Conservation (phyloP, 164 flowering plant species). For the Liquidambar formosana region DNA sequence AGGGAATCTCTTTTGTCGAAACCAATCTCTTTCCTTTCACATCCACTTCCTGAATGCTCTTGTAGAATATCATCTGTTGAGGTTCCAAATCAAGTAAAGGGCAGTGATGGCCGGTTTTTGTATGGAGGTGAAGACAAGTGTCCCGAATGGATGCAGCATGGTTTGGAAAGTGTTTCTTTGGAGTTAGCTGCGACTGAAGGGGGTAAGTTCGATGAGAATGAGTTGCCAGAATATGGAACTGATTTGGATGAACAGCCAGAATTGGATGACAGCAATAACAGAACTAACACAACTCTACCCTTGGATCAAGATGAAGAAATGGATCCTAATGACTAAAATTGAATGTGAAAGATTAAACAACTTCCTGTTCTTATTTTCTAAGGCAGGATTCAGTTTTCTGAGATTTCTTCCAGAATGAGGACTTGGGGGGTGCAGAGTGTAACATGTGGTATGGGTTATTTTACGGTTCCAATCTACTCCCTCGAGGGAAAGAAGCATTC, state of each 20-base stretch:
- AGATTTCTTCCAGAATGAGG: not conserved
- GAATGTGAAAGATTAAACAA: not conserved
- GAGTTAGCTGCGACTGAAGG: constrained; percentile 27
- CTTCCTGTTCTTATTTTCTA: not conserved
- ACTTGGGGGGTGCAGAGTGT: not conserved
- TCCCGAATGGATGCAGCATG: constrained; percentile 77
- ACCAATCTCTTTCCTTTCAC: constrained; percentile 70
- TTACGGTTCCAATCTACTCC: not conserved
- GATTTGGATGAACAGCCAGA: constrained; percentile 37
- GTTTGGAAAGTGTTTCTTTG: constrained; percentile 27
- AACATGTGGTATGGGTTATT: not conserved
- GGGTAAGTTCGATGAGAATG: constrained; percentile 39
- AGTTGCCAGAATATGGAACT: constrained; percentile 46
- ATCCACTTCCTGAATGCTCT: constrained; percentile 96
- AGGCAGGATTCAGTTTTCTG: constrained; percentile 8
- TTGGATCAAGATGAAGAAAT: constrained; percentile 30
- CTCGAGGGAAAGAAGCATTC: not conserved
- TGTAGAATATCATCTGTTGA: constrained; percentile 55
- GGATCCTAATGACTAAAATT: constrained; percentile 28
- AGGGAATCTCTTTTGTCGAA: constrained; percentile 58
- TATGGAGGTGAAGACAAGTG: constrained; percentile 81
- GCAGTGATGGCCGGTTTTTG: constrained; percentile 32
- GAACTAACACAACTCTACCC: not conserved
- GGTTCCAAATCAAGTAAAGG: constrained; percentile 28
- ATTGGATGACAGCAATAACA: constrained; percentile 11